phyloP scores from a whole-genome alignment of 495 filamentous ascomycete genomes.

The Penicillium pancosmium region DNA sequence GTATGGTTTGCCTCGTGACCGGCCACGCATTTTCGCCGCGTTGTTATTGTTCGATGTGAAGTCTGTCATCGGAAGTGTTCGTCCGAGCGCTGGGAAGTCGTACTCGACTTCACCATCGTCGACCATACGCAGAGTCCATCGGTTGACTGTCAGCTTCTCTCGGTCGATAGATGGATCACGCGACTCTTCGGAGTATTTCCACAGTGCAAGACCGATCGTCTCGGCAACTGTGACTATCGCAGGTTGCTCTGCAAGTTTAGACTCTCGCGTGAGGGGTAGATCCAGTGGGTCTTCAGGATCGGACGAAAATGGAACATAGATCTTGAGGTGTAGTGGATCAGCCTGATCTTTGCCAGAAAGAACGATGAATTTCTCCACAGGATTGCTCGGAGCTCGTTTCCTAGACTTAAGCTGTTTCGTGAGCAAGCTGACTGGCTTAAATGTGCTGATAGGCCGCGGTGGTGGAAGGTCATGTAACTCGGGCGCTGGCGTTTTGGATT shows the following conservation, averaged over 20 bases:
- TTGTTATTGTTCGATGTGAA: constrained; percentile 92
- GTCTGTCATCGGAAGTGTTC: constrained; percentile 76
- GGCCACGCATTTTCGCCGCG: constrained; percentile 60
- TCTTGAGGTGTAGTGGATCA: constrained; percentile 79
- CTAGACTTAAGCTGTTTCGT: constrained; percentile 75
- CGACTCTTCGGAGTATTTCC: constrained; percentile 82
- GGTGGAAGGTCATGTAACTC: constrained; percentile 80
- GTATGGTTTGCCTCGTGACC: constrained; percentile 80
- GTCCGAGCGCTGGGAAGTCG: constrained; percentile 85
- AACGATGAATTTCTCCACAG: constrained; percentile 83
- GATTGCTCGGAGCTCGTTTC: constrained; percentile 75
- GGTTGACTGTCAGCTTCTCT: constrained; percentile 80
- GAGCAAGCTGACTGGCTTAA: constrained; percentile 77
- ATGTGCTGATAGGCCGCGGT: constrained; percentile 83
- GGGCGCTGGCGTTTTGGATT: constrained; percentile 58
- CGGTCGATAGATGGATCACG: constrained; percentile 69
- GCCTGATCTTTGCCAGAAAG: constrained; percentile 83
- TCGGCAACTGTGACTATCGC: constrained; percentile 81
- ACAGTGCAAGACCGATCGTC: constrained; percentile 85
- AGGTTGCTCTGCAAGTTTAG: constrained; percentile 67
- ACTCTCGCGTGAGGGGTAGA: constrained; percentile 74
- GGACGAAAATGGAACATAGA: constrained; percentile 83
- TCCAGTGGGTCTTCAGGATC: constrained; percentile 72
- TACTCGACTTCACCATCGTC: constrained; percentile 95
- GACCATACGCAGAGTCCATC: constrained; percentile 92